These are phyloP conservation scores for Trypanosoma avium DNA, from an alignment of 208 protist genomes.

Conservation along the genomic window DNA sequence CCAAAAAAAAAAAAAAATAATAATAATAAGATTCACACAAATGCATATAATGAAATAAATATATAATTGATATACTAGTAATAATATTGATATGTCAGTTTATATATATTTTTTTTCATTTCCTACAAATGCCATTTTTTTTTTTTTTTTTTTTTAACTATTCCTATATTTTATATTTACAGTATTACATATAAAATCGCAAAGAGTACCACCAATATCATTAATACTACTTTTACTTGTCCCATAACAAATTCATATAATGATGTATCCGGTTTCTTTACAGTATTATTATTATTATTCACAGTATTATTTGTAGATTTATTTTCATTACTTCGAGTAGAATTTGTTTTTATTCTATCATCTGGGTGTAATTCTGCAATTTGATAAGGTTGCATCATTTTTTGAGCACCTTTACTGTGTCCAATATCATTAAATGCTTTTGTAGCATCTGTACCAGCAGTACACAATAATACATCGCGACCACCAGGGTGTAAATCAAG, in stretches of 20 bases:
- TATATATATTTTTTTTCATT: constrained; percentile 7
- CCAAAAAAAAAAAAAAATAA: not conserved
- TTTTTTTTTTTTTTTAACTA: not conserved
- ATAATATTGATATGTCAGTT: too few relatives aligned
- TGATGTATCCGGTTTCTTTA: not conserved
- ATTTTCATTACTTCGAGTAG: not conserved
- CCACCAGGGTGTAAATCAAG: constrained; percentile 80
- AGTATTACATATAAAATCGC: not conserved
- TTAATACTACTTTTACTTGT: not conserved
- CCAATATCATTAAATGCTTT: constrained; percentile 68
- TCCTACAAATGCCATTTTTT: not conserved
- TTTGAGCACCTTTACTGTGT: constrained; percentile 56
- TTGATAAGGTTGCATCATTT: constrained; percentile 55
- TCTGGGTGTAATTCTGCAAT: constrained; percentile 51
- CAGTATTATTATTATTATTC: not conserved
- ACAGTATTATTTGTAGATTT: not conserved
- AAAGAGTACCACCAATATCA: not conserved
- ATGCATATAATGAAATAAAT: too few relatives aligned
- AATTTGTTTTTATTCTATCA: constrained; percentile 29
- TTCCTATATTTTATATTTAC: not conserved
- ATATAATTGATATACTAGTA: too few relatives aligned
- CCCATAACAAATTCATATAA: not conserved
- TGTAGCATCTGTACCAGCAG: constrained; percentile 67
- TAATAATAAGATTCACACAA: too few relatives aligned
- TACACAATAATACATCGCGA: constrained; percentile 66